Evolutionary conservation across 169 alveolate genomes (phyloP).

Genomic region (Perkinsus olseni): DNA sequence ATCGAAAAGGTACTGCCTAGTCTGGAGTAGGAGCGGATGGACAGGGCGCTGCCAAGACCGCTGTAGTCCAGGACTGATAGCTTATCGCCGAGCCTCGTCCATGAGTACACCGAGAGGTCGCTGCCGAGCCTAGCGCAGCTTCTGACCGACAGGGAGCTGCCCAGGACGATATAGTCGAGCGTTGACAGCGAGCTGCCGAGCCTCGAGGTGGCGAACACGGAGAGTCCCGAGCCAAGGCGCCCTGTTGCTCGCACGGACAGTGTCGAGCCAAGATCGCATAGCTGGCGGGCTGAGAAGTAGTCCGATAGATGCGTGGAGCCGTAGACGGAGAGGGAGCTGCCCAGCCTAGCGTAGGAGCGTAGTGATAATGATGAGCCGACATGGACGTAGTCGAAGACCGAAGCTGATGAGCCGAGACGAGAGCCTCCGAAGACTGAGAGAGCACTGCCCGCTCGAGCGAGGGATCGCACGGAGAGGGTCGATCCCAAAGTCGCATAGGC

Average conservation of each 20-base stretch:
- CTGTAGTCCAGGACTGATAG: neutral
- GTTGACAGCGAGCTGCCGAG: neutral
- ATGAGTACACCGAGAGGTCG: neutral
- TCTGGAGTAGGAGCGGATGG: neutral
- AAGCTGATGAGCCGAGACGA: neutral
- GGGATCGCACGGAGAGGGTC: neutral
- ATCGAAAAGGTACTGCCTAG: neutral
- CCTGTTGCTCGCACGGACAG: neutral
- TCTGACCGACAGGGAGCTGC: neutral
- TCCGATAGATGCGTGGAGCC: constrained; percentile 11
- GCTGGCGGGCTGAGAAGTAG: neutral
- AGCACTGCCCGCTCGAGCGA: constrained; percentile 2
- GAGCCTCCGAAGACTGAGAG: neutral
- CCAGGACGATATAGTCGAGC: neutral
- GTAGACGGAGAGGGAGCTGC: neutral
- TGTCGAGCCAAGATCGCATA: neutral
- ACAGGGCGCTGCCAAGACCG: neutral
- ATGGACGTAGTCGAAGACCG: constrained; percentile 6
- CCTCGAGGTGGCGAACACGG: neutral
- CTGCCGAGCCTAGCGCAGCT: neutral
- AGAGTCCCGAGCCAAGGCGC: neutral
- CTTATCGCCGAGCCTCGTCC: neutral
- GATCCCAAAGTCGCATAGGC: neutral
- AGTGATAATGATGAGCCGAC: neutral
- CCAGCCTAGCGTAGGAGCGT: neutral